Conservation (phyloP, 2,329 filamentous ascomycete genomes). For the Ilyonectria destructans region DNA sequence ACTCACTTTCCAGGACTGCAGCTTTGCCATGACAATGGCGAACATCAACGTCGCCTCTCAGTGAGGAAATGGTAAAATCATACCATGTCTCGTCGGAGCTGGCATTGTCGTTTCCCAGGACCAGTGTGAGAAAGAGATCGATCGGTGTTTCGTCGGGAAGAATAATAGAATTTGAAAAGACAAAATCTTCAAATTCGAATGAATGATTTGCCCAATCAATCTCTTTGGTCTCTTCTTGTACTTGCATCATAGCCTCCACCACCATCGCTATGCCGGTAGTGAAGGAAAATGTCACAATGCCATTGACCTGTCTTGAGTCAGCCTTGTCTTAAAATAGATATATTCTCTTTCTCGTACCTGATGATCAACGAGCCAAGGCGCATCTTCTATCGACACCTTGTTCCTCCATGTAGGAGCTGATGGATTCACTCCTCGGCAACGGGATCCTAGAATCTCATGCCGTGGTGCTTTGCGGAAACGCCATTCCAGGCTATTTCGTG, state of each 20-base stretch:
- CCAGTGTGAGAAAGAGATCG: conserved; percentile 43
- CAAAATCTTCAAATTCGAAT: conserved; percentile 44
- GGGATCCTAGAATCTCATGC: conserved; percentile 45
- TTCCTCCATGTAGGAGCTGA: conserved; percentile 48
- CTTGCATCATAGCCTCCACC: conserved; percentile 45
- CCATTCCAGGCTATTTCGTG: conserved; percentile 44
- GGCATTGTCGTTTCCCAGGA: conserved; percentile 38
- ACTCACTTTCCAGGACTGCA: conserved; percentile 40
- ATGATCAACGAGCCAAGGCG: conserved; percentile 46
- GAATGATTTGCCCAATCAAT: conserved; percentile 39
- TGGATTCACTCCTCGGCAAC: conserved; percentile 45
- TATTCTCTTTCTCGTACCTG: conserved; percentile 31
- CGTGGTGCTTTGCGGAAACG: conserved; percentile 43
- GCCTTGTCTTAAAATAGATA: background rate
- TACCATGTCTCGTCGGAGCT: conserved; percentile 43
- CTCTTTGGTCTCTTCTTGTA: conserved; percentile 42
- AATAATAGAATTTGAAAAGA: conserved; percentile 47
- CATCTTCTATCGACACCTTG: conserved; percentile 46
- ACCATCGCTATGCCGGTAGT: conserved; percentile 47
- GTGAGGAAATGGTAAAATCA: conserved; percentile 45
- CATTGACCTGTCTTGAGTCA: conserved; percentile 40
- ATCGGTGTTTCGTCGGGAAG: conserved; percentile 42
- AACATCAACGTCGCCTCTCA: conserved; percentile 45
- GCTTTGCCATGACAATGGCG: conserved; percentile 43
- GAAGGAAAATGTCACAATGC: conserved; percentile 45